A percentile compares a stretch with the other conserved stretches of the same genome.
phyloP scores from a whole-genome alignment of 225 moss, liverwort and hornwort genomes.

The Thuidium tamariscinum region DNA sequence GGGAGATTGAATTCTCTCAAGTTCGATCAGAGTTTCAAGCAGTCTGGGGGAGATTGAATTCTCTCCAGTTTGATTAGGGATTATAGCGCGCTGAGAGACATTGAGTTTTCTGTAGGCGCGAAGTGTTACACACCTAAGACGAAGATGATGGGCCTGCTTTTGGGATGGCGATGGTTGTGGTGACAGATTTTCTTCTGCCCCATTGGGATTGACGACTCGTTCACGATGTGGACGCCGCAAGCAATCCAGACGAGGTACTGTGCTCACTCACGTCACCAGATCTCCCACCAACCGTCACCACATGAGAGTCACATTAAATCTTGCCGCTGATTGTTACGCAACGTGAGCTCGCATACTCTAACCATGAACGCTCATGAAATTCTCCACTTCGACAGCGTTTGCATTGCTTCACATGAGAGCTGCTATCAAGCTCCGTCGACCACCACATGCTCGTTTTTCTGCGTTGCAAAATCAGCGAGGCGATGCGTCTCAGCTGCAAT shows the following conservation, averaged over 20 bases:
- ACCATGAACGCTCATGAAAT: background rate
- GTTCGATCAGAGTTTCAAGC: background rate
- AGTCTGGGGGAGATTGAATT: no score
- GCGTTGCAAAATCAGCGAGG: background rate
- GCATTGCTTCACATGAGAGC: background rate
- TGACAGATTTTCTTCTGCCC: conserved; percentile 3
- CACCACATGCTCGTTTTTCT: background rate
- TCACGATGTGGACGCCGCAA: background rate
- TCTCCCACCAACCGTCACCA: conserved; percentile 18
- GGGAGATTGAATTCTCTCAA: no score
- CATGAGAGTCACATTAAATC: conserved; percentile 2
- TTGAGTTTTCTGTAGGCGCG: background rate
- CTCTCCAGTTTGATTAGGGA: background rate
- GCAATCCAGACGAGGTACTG: background rate
- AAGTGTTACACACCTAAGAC: conserved; percentile 18
- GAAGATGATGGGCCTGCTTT: conserved; percentile 23
- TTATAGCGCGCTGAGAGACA: background rate
- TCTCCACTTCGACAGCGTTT: background rate
- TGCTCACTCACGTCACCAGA: conserved; percentile 1
- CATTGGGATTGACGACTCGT: background rate
- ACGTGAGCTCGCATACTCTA: background rate
- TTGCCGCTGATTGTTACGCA: background rate
- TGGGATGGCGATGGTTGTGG: conserved; percentile 24
- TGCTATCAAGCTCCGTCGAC: background rate
- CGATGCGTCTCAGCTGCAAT: background rate